Conservation (phyloP, 306 rosid genomes). For the Vigna angularis region DNA sequence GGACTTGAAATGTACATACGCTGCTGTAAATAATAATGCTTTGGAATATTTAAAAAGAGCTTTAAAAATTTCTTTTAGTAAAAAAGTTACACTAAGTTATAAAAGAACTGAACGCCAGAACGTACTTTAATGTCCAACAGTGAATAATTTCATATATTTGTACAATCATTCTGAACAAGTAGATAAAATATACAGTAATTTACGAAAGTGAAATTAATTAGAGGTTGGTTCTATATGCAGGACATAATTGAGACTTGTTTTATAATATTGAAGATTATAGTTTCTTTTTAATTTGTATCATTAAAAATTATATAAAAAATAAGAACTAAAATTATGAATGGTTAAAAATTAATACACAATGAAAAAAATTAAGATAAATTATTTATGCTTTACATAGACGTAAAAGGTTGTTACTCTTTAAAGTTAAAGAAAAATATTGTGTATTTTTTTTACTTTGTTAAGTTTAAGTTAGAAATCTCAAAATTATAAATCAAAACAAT, state of each 20-base stretch:
- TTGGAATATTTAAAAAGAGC: too few relatives aligned
- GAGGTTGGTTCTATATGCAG: background rate
- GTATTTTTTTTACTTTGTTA: background rate
- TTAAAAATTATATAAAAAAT: too few relatives aligned
- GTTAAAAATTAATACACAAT: background rate
- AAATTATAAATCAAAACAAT: background rate
- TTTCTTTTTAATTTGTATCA: too few relatives aligned
- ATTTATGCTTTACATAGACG: background rate
- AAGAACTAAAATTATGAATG: too few relatives aligned
- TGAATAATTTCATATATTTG: background rate
- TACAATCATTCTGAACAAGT: background rate
- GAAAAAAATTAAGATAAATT: background rate
- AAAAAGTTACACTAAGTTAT: too few relatives aligned
- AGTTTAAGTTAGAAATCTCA: background rate
- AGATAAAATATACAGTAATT: background rate
- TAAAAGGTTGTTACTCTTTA: background rate
- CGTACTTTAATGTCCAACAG: background rate
- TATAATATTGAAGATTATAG: too few relatives aligned
- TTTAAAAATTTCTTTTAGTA: too few relatives aligned
- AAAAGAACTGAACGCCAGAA: background rate
- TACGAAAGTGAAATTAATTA: background rate
- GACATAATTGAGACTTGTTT: too few relatives aligned
- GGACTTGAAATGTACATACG: too few relatives aligned
- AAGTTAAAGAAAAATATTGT: background rate
- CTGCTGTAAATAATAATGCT: too few relatives aligned